phyloP scores from a whole-genome alignment of 1,284 basidiomycete species.

The Apiotrichum gracile region DNA sequence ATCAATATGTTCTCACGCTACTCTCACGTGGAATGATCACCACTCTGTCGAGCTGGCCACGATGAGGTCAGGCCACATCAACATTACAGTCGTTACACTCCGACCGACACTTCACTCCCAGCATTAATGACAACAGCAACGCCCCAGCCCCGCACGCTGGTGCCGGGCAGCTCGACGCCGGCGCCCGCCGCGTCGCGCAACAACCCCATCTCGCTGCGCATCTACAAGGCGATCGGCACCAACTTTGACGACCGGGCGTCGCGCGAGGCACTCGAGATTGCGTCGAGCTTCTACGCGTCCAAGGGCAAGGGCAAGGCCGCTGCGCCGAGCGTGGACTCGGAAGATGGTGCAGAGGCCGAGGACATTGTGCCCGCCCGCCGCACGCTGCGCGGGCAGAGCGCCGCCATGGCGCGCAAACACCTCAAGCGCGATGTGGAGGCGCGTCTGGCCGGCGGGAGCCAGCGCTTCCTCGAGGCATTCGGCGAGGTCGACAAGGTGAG shows the following conservation, averaged over 20 bases:
- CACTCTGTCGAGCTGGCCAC: no score
- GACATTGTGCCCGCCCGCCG: slow-evolving; percentile 28
- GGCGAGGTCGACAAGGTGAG: slow-evolving; percentile 78
- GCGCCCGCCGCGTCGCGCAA: slow-evolving; percentile 30
- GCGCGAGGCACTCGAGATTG: slow-evolving; percentile 70
- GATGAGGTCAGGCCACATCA: no score
- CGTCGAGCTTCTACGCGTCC: slow-evolving; percentile 64
- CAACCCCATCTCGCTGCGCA: slow-evolving; percentile 66
- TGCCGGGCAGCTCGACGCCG: slow-evolving; percentile 14
- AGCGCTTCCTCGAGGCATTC: slow-evolving; percentile 73
- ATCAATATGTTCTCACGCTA: no score
- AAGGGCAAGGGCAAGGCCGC: slow-evolving; percentile 3
- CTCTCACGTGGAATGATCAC: no score
- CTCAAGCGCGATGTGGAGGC: slow-evolving; percentile 77
- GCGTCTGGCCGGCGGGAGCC: slow-evolving; percentile 70
- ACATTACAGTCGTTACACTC: no score
- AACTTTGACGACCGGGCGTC: slow-evolving; percentile 72
- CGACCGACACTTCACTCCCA: not conserved
- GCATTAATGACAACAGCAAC: not conserved
- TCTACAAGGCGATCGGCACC: slow-evolving; percentile 80
- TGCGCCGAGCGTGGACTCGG: not conserved
- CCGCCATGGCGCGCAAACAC: slow-evolving; percentile 64
- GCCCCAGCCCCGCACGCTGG: not conserved
- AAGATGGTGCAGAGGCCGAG: slow-evolving; percentile 34
- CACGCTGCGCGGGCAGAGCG: slow-evolving; percentile 37